Conservation (phyloP, 148 eudicot species). For the Camellia lanceoleosa region DNA sequence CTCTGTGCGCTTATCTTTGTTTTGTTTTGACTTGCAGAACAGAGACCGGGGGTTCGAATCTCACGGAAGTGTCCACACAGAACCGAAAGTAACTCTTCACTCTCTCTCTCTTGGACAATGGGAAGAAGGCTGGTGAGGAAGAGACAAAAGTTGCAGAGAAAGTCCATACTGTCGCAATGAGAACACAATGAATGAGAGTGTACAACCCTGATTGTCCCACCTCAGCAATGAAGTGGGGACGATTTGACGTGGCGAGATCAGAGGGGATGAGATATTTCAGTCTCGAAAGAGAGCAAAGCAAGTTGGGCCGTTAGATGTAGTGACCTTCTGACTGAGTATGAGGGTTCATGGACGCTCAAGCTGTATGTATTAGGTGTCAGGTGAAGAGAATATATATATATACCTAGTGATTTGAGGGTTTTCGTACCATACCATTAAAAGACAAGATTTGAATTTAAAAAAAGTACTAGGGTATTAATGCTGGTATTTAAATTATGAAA, state of each 20-base stretch:
- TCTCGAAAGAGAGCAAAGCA: neutral
- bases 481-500: neutral
- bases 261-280: neutral
- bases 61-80: neutral
- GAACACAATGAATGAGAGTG: neutral
- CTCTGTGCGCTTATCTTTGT: neutral
- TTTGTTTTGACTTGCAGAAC: slow-evolving; percentile 14
- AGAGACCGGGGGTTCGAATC: slow-evolving; percentile 5
- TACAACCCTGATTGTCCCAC: slow-evolving; percentile 2
- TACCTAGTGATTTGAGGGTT: too few species aligned
- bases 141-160: slow-evolving; percentile 8
- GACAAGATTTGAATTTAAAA: too few species aligned
- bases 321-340: neutral
- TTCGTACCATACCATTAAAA: too few species aligned
- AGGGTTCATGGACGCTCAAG: neutral
- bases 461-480: neutral
- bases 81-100: neutral
- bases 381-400: neutral
- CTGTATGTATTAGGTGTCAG: neutral
- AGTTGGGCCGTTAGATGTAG: neutral
- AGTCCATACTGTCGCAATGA: neutral
- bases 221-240: neutral
- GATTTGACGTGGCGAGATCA: slow-evolving; percentile 7
- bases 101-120: neutral
- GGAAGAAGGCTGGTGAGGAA: neutral